Evolutionary conservation across 1,284 basidiomycete genomes (phyloP), one percentile per base, ranked within the genome.

Genomic region (Trichosporon coremiiforme): DNA sequence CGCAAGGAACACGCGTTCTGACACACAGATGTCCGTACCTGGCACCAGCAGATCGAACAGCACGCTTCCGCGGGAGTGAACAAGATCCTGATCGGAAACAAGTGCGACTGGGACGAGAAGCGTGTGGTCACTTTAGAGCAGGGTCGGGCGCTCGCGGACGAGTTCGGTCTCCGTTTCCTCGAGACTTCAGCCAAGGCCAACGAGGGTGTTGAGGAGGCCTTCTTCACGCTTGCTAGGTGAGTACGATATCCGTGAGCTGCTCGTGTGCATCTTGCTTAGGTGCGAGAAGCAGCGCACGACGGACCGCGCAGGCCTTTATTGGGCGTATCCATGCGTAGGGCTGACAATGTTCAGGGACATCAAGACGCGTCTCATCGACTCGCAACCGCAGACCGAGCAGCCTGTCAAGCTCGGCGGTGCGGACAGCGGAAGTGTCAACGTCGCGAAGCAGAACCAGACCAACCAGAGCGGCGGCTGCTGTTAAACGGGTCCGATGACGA

Each of bases 81-180:
- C 89, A 99, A 98, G 89, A 94, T 99, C 73, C 90, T 99, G 69
- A 93, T 99, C 74, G 97, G 97, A 66, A 99, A 99, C 87, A 99
- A 99, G 86, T 97, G 92, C 71, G 97, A 99, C 84, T 98, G 95
- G 95, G 90, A 91, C 68, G 96, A 98, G 85, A 98, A 98, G 87
- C 91, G 93, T 76, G 92, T 90, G 22, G 92, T 99, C 68, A 90
- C 93, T 1, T 71, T 88, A 84, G 64, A 89, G 87, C 71, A 95
- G 85, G 77, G 89, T 86, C 53, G 88, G 83, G 68, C 93, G 85
- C 81, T 95, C 89, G 83, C 95, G 88, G 70, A 90, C 86, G 71
- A 95, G 85, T 66, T 99, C 64, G 95, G 94, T 36, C 88, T 99
- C 83, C 90, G 90, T 80, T 99, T 98, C 84, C 92, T 99, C 88